Evolutionary conservation across 768 basidiomycete species (phyloP).

Genomic region (Amanita subjunquillea): DNA sequence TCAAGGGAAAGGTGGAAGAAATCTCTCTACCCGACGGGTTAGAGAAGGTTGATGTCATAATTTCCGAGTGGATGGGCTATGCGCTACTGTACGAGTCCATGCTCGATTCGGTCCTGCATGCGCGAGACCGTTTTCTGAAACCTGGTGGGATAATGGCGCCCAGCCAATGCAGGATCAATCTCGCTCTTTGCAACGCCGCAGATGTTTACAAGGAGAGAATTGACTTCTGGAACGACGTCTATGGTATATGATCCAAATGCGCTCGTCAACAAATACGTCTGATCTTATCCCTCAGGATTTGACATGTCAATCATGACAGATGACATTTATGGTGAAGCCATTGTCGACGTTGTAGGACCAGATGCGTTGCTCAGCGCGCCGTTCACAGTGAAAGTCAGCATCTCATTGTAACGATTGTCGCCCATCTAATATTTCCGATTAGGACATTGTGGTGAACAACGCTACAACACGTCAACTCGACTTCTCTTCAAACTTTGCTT

Average conservation of each 20-base stretch:
- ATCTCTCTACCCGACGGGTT: slow-evolving; percentile 65
- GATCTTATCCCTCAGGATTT: slow-evolving; percentile 49
- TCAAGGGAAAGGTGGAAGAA: slow-evolving; percentile 87
- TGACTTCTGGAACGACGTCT: slow-evolving; percentile 84
- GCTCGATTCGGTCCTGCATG: slow-evolving; percentile 89
- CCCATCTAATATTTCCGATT: neutral
- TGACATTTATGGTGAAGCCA: slow-evolving; percentile 68
- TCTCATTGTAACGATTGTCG: neutral
- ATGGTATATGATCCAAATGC: slow-evolving; percentile 39
- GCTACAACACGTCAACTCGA: slow-evolving; percentile 65
- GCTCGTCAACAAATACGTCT: neutral
- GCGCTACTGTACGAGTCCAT: slow-evolving; percentile 91
- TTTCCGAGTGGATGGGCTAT: slow-evolving; percentile 98
- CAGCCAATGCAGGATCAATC: slow-evolving; percentile 77
- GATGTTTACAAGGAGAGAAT: slow-evolving; percentile 76
- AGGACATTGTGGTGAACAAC: slow-evolving; percentile 70
- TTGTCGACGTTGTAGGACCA: slow-evolving; percentile 69
- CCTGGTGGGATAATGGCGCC: slow-evolving; percentile 83
- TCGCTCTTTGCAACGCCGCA: slow-evolving; percentile 71
- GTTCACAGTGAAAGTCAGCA: slow-evolving; percentile 53
- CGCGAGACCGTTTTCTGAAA: slow-evolving; percentile 78
- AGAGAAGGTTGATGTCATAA: slow-evolving; percentile 81
- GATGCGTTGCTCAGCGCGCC: slow-evolving; percentile 58
- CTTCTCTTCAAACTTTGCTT: slow-evolving; percentile 67
- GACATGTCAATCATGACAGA: slow-evolving; percentile 77